These are phyloP conservation scores for Poa annua DNA, from an alignment of 176 grass and related monocot species.

Conservation along the genomic window DNA sequence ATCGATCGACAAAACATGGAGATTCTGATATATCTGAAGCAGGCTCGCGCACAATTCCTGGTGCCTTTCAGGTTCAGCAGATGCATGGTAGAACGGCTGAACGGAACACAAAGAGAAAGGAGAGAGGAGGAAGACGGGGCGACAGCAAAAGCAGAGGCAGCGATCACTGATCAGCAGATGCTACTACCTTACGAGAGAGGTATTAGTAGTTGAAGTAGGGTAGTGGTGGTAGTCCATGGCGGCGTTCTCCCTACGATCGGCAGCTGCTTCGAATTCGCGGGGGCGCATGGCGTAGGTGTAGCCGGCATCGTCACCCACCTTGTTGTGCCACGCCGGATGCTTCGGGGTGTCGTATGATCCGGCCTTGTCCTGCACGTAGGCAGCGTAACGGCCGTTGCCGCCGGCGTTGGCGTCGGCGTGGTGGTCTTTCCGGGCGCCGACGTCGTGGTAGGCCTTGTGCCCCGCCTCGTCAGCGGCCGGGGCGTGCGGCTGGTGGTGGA, in stretches of 20 bases:
- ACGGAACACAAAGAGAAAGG: not conserved
- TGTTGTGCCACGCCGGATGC: not conserved
- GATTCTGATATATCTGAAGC: not conserved
- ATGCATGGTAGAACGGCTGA: not conserved
- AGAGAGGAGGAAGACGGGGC: not conserved
- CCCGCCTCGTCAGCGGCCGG: not conserved
- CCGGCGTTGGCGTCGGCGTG: too few relatives aligned
- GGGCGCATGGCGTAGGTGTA: not conserved
- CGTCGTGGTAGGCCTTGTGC: slow-evolving; percentile 29
- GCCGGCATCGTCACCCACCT: not conserved
- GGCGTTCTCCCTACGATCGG: not conserved
- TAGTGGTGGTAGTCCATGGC: not conserved
- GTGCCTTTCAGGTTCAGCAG: not conserved
- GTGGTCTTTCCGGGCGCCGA: not conserved
- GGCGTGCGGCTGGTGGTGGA: not conserved
- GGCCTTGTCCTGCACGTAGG: not conserved
- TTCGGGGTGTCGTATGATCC: not conserved
- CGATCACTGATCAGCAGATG: not conserved
- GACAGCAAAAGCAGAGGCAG: not conserved
- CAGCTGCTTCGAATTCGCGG: not conserved
- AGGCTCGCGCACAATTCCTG: not conserved
- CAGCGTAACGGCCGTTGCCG: not conserved
- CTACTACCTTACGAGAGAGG: not conserved
- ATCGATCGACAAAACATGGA: not conserved
- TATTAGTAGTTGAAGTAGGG: not conserved